Evolutionary conservation across 306 rosid species (phyloP), one percentile per base, ranked within the genome.

Genomic region (Luffa acutangula): DNA sequence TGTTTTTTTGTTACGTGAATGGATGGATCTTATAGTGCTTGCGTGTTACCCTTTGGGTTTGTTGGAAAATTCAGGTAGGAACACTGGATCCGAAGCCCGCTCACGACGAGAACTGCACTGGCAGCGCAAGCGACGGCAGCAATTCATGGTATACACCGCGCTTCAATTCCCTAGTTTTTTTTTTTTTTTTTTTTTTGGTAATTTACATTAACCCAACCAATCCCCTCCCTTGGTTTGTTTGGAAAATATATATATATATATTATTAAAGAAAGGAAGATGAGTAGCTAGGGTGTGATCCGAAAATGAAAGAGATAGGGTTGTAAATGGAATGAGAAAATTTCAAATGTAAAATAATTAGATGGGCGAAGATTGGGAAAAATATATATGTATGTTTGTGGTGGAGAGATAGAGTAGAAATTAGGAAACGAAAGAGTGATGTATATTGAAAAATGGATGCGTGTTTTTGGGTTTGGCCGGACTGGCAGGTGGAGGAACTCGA

Each of bases 401-500:
- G 18, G 56, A 13, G 56, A 13, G 56, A 51, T 51, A 51, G 5
- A 51, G 56, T 51, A 51, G 13, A 51, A 51, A 18, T 18, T 10
- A 49, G 10, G 53, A 4, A 51, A 12, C 0, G 0, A 13, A 13
- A 4, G 5, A 51, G 0, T 51, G 56, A 39, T 39, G 56, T 14
- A 25, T 11, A 13, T 51, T 51, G 56, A 51, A 51, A 51, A 51
- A 51, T 13, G 56, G 56, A 51, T 51, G 56, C 0, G 14, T 49
- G 31, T 25, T 25, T 39, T 39, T 0, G 42, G 15, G 3, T 1
- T 51, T 51, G 31, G 5, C 0, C 31, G 31, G 31, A 25, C 31
- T 58, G 11, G 75, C 83, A 95, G 98, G 98, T 92, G 98, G 98
- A 91, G 93, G 87, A 91, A 85, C 86, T 80, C 87, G 72, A 86